Percentiles rank a stretch among this genome's conserved stretches.
Evolutionary conservation across 805 yeast species (phyloP).

Genomic region (Saccharomyces paradoxus): DNA sequence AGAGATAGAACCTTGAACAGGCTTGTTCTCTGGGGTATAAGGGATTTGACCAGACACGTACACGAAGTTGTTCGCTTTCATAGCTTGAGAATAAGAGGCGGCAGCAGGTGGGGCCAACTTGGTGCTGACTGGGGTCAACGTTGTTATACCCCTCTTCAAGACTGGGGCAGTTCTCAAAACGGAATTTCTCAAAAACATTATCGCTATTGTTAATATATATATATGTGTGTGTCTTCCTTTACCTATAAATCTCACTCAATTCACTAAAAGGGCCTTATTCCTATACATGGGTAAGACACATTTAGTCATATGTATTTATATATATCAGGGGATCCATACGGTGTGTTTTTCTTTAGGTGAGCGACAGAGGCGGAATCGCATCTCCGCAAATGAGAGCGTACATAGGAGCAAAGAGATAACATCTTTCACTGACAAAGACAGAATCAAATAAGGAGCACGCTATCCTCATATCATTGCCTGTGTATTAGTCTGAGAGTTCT

Average conservation of each 20-base stretch:
- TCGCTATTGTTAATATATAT: background rate
- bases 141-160: background rate
- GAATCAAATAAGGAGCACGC: background rate
- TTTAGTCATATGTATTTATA: background rate
- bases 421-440: background rate
- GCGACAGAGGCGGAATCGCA: background rate
- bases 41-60: constrained; percentile 95
- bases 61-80: constrained; percentile 77
- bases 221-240: background rate
- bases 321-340: background rate
- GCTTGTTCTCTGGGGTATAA: constrained; percentile 68
- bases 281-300: background rate
- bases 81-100: constrained; percentile 91
- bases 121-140: constrained; percentile 42
- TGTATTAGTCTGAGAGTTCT: background rate
- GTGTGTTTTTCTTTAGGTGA: background rate
- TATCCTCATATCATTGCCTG: background rate
- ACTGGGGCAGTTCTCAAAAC: background rate
- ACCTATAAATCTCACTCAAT: background rate
- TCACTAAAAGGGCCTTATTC: background rate
- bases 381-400: background rate
- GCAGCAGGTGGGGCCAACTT: constrained; percentile 89
- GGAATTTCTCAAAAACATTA: background rate
- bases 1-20: constrained; percentile 64
- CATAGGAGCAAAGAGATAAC: background rate